Evolutionary conservation across 805 yeast genomes (phyloP).

Genomic region (Candida chauliodis): DNA sequence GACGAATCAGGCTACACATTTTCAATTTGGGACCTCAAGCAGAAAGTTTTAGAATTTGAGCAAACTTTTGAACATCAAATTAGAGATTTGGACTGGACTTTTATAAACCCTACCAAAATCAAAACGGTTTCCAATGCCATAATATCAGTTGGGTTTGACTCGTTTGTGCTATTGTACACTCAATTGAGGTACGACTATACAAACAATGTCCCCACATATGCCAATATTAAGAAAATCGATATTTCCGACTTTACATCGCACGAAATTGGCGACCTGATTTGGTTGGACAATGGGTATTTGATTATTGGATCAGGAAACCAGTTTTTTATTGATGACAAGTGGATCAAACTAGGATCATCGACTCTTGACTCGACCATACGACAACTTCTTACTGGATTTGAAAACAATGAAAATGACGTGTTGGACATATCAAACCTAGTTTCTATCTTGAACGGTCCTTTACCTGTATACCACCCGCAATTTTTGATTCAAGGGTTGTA

Average conservation of each 20-base stretch:
- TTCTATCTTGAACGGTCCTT: conserved; percentile 78
- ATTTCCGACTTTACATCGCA: conserved; percentile 72
- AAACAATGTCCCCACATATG: conserved; percentile 71
- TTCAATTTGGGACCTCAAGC: conserved; percentile 75
- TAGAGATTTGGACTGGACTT: conserved; percentile 85
- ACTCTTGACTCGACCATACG: conserved; percentile 52
- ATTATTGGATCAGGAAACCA: conserved; percentile 90
- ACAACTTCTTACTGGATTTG: conserved; percentile 33
- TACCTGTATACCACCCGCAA: conserved; percentile 91
- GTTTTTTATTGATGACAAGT: conserved; percentile 74
- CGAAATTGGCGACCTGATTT: conserved; percentile 80
- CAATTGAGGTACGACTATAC: conserved; percentile 89
- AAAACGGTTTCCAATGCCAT: conserved; percentile 45
- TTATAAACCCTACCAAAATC: conserved; percentile 30
- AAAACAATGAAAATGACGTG: conserved; percentile 16
- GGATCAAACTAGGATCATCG: conserved; percentile 30
- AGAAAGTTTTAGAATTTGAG: conserved; percentile 63
- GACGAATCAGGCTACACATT: conserved; percentile 48
- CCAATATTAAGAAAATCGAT: conserved; percentile 69
- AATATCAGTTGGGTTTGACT: conserved; percentile 73
- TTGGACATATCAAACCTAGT: conserved; percentile 64
- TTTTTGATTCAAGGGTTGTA: conserved; percentile 71
- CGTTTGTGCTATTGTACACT: conserved; percentile 64
- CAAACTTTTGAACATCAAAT: conserved; percentile 42
- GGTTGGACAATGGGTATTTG: conserved; percentile 77